These are phyloP conservation scores for Plantago major DNA, from an alignment of 257 asterid genomes.

Conservation along the genomic window DNA sequence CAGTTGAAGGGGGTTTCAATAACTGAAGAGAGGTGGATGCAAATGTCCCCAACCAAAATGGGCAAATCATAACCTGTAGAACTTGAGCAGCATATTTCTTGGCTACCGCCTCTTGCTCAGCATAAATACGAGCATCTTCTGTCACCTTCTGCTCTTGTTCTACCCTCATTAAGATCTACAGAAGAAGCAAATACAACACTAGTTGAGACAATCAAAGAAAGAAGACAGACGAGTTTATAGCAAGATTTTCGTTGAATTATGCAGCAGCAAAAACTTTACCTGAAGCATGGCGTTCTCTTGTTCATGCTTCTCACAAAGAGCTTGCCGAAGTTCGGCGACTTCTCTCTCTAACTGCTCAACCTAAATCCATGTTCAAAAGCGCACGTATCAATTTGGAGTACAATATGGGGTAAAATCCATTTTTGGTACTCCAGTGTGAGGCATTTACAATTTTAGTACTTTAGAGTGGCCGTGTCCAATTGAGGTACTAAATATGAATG, in stretches of 20 bases:
- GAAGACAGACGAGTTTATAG: background rate
- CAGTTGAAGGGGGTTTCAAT: no score
- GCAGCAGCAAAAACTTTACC: conserved; percentile 36
- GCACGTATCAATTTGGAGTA: conserved; percentile 15
- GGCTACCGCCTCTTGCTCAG: conserved; percentile 97
- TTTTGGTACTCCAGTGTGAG: no score
- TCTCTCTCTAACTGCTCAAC: conserved; percentile 89
- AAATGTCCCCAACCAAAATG: no score
- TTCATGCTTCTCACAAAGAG: conserved; percentile 87
- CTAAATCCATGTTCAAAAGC: conserved; percentile 39
- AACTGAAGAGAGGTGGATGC: no score
- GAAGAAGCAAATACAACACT: conserved; percentile 2
- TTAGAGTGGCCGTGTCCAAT: no score
- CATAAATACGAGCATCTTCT: conserved; percentile 93
- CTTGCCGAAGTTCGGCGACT: conserved; percentile 58
- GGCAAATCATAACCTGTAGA: conserved; percentile 56
- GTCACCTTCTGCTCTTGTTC: conserved; percentile 98
- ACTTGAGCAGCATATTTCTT: conserved; percentile 88
- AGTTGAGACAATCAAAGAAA: background rate
- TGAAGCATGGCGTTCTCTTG: conserved; percentile 97
- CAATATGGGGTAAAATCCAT: no score
- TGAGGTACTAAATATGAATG: no score
- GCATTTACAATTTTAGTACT: no score
- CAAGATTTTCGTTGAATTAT: conserved; percentile 2
- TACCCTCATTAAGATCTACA: conserved; percentile 85